These are phyloP conservation scores for Geranium brycei DNA, from an alignment of 345 rosid genomes.

Conservation along the genomic window DNA sequence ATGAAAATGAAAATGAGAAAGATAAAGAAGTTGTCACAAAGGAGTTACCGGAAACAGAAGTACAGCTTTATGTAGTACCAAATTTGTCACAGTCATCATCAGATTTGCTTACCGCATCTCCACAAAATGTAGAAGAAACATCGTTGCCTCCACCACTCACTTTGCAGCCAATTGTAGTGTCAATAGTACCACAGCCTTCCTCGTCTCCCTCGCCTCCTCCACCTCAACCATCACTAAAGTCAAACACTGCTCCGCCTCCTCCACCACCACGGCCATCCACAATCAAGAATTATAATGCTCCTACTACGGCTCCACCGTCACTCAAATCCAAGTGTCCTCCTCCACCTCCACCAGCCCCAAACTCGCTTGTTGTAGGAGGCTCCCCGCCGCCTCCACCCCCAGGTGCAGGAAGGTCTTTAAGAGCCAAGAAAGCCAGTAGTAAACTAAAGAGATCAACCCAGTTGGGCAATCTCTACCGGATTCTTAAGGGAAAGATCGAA, in stretches of 20 bases:
- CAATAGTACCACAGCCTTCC: too few relatives aligned
- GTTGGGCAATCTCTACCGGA: background rate
- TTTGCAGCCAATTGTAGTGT: too few relatives aligned
- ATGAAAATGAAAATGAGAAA: background rate
- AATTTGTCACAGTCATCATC: too few relatives aligned
- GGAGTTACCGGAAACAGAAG: background rate
- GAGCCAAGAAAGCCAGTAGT: background rate
- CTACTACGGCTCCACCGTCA: conserved; percentile 18
- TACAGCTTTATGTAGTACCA: conserved; percentile 14
- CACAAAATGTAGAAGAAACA: background rate
- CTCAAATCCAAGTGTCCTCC: conserved; percentile 5
- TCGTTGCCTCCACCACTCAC: conserved; percentile 9
- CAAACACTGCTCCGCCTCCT: conserved; percentile 25
- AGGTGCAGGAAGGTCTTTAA: background rate
- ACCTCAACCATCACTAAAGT: conserved; percentile 17
- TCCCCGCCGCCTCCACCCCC: conserved; percentile 50
- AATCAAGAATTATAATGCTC: background rate
- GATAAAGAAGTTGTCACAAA: background rate
- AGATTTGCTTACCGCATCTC: conserved; percentile 8
- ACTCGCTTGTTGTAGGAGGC: conserved; percentile 22
- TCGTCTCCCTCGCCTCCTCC: conserved; percentile 15
- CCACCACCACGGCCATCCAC: conserved; percentile 48
- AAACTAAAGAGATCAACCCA: background rate
- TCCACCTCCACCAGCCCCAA: conserved; percentile 20
- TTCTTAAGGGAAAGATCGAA: background rate